These are phyloP conservation scores for Penicillium rolfsii DNA, from an alignment of 2,329 filamentous ascomycete genomes.

Conservation along the genomic window DNA sequence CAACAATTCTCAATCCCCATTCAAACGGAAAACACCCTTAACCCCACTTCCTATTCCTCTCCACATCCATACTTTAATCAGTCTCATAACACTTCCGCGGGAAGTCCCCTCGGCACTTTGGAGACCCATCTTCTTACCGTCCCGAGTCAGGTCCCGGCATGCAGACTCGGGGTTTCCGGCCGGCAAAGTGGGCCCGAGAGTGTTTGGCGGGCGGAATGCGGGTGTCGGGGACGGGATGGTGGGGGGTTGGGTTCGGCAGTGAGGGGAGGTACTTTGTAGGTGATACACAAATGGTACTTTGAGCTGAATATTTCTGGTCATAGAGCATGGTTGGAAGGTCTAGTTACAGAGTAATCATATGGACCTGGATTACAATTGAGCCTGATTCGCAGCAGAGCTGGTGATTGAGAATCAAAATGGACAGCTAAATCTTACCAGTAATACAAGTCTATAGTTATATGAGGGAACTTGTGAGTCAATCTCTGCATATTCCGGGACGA, in stretches of 20 bases:
- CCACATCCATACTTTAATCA: neutral
- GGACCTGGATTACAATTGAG: no score
- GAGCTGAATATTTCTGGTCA: no score
- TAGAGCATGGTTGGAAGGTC: no score
- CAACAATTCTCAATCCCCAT: neutral
- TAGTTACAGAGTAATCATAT: no score
- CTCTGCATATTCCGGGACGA: no score
- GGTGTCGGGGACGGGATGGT: conserved; percentile 11
- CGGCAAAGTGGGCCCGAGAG: conserved; percentile 13
- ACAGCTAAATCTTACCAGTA: no score
- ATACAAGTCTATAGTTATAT: no score
- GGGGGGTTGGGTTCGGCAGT: conserved; percentile 18
- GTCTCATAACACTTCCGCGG: conserved; percentile 12
- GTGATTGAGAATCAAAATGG: no score
- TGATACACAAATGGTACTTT: no score
- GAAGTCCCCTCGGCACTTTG: conserved; percentile 20
- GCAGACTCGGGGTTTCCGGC: conserved; percentile 16
- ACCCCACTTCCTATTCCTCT: neutral
- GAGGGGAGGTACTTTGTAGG: neutral
- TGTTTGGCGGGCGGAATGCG: conserved; percentile 2
- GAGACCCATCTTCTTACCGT: neutral
- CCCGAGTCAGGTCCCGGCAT: conserved; percentile 14
- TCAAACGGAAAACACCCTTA: neutral
- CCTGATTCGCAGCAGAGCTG: no score
- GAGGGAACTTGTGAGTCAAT: no score